Percentiles rank a stretch among this genome's conserved stretches.
These are phyloP conservation scores for Arthrobotrys musiformis DNA, from an alignment of 2,329 filamentous ascomycete genomes.

Conservation along the genomic window DNA sequence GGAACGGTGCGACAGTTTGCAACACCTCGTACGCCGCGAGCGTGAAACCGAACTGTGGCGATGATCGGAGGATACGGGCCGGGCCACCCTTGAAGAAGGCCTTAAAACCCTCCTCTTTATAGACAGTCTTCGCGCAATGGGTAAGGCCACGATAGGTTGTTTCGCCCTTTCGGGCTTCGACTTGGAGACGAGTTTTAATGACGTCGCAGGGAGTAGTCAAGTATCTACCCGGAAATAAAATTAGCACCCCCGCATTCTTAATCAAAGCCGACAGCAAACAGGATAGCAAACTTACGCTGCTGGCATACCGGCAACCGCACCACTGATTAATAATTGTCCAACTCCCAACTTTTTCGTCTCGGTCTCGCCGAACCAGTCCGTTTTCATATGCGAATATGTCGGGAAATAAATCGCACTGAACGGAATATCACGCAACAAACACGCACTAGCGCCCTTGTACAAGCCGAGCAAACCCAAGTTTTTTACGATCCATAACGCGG, in stretches of 20 bases:
- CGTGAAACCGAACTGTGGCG: constrained; percentile 97
- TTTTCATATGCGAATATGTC: constrained; percentile 92
- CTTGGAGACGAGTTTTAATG: constrained; percentile 98
- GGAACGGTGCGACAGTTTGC: constrained; percentile 81
- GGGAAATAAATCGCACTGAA: constrained; percentile 99
- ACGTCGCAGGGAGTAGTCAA: constrained; percentile 97
- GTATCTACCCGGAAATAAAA: constrained; percentile 67
- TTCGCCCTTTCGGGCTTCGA: constrained; percentile 96
- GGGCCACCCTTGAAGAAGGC: constrained; percentile 99
- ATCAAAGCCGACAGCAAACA: background rate
- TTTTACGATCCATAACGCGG: constrained; percentile 96
- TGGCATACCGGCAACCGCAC: constrained; percentile 92
- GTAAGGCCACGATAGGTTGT: constrained; percentile 83
- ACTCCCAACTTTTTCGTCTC: constrained; percentile 87
- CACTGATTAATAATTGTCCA: constrained; percentile 88
- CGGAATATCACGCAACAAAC: constrained; percentile 92
- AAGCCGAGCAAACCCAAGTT: constrained; percentile 93
- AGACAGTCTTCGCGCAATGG: constrained; percentile 85
- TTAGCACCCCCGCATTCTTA: background rate
- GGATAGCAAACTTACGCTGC: constrained; percentile 67
- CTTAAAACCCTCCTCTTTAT: constrained; percentile 88
- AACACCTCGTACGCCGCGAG: constrained; percentile 94
- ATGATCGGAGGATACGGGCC: constrained; percentile 92
- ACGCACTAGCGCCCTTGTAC: constrained; percentile 96
- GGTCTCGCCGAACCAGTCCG: constrained; percentile 86